phyloP scores from a whole-genome alignment of 192 early-diverging fungal genomes.

The Polychytrium aggregatum region DNA sequence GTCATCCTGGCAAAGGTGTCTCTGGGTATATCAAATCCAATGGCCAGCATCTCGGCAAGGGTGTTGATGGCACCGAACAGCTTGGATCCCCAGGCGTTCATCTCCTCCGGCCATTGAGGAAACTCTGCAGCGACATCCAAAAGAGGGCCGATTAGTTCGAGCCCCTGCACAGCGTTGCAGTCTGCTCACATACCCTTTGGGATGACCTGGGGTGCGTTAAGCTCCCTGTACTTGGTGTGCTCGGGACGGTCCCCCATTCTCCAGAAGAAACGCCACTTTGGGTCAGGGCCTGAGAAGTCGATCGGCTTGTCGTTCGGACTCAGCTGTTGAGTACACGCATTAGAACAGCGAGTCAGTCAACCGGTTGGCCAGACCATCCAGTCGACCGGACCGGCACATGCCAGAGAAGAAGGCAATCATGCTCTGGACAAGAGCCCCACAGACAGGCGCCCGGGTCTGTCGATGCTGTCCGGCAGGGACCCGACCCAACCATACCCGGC shows the following conservation, averaged over 20 bases:
- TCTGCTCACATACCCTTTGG: conserved; percentile 27
- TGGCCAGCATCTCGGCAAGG: conserved; percentile 51
- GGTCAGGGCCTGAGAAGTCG: conserved; percentile 40
- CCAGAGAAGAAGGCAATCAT: too few relatives aligned
- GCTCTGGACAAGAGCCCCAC: too few relatives aligned
- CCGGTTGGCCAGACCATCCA: too few relatives aligned
- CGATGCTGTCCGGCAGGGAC: too few relatives aligned
- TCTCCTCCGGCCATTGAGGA: conserved; percentile 46
- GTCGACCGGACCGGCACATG: too few relatives aligned
- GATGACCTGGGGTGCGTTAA: conserved; percentile 54
- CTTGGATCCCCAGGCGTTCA: conserved; percentile 55
- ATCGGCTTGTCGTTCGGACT: conserved; percentile 43
- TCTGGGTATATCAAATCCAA: conserved; percentile 47
- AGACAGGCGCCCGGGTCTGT: too few relatives aligned
- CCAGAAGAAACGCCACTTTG: conserved; percentile 69
- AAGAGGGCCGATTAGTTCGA: background rate
- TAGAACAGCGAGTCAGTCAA: too few relatives aligned
- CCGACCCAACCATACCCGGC: too few relatives aligned
- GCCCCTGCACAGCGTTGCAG: too few relatives aligned
- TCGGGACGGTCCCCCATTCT: conserved; percentile 44
- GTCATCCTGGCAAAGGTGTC: conserved; percentile 45
- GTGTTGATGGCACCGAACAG: conserved; percentile 40
- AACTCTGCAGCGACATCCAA: conserved; percentile 11
- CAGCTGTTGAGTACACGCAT: too few relatives aligned
- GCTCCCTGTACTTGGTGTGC: conserved; percentile 42